A percentile compares a stretch with the other conserved stretches of the same genome.
Conservation (phyloP, 1,139 yeast genomes). For the Yamadazyma dendronema region DNA sequence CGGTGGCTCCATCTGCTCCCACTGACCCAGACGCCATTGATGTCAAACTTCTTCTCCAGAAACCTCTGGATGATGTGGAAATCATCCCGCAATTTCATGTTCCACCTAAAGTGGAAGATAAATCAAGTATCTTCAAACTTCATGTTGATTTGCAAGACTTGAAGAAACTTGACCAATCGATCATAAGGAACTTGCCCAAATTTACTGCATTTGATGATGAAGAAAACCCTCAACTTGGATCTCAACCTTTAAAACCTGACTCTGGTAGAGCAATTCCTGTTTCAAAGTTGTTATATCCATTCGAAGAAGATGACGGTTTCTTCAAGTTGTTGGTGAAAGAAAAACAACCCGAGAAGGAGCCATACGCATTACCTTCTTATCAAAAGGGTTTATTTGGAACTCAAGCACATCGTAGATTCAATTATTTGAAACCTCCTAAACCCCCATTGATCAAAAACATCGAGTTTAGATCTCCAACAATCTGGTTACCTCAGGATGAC, state of each 20-base stretch:
- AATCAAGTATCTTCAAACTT: slow-evolving; percentile 54
- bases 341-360: slow-evolving; percentile 16
- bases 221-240: slow-evolving; percentile 16
- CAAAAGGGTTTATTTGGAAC: slow-evolving; percentile 62
- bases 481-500: slow-evolving; percentile 96
- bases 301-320: slow-evolving; percentile 64
- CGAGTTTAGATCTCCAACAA: slow-evolving; percentile 83
- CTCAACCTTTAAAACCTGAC: slow-evolving; percentile 23
- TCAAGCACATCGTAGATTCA: slow-evolving; percentile 58
- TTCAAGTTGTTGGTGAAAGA: slow-evolving; percentile 59
- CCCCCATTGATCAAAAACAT: slow-evolving; percentile 83
- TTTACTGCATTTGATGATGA: slow-evolving; percentile 51
- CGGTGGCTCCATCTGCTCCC: not conserved
- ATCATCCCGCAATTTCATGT: slow-evolving; percentile 1
- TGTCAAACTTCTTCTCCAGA: slow-evolving; percentile 11
- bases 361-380: slow-evolving; percentile 31
- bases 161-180: slow-evolving; percentile 51
- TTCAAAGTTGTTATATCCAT: slow-evolving; percentile 61
- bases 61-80: slow-evolving; percentile 7
- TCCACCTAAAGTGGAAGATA: slow-evolving; percentile 13
- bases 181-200: slow-evolving; percentile 53
- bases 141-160: slow-evolving; percentile 52
- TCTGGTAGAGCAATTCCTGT: slow-evolving; percentile 31
- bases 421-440: slow-evolving; percentile 73
- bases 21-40: slow-evolving; percentile 13